Evolutionary conservation across 148 eudicot genomes (phyloP).

Genomic region (Bassia scoparia): DNA sequence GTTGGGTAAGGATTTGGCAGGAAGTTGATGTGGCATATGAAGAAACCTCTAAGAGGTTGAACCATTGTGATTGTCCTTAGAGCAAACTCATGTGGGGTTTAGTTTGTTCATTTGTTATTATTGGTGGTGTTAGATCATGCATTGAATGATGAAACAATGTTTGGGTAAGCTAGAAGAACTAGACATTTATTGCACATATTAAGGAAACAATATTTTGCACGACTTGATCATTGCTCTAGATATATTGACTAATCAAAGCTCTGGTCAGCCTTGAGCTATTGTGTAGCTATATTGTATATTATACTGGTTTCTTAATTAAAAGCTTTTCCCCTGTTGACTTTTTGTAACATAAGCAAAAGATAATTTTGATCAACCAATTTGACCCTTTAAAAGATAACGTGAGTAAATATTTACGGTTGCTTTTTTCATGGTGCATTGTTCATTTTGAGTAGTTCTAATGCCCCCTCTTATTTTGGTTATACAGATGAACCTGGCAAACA

Average conservation of each 20-base stretch:
- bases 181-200: too few relatives aligned
- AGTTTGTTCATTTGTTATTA: too few relatives aligned
- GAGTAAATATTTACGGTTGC: slow-evolving; percentile 3
- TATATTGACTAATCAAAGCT: neutral
- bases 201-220: neutral
- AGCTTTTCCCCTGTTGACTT: neutral
- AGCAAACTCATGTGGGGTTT: too few relatives aligned
- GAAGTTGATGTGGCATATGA: too few relatives aligned
- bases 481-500: slow-evolving; percentile 93
- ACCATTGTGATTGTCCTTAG: too few relatives aligned
- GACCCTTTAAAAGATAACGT: too few relatives aligned
- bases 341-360: neutral
- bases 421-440: neutral
- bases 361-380: too few relatives aligned
- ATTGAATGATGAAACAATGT: too few relatives aligned
- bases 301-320: neutral
- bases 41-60: too few relatives aligned
- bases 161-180: too few relatives aligned
- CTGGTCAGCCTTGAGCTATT: neutral
- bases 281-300: neutral
- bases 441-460: slow-evolving; percentile 3
- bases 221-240: neutral
- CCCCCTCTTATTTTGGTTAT: neutral
- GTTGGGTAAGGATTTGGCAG: too few relatives aligned
- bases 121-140: too few relatives aligned